Evolutionary conservation across 1,284 basidiomycete genomes (phyloP), one percentile per base, ranked within the genome.

Genomic region (Puccinia novopanici): DNA sequence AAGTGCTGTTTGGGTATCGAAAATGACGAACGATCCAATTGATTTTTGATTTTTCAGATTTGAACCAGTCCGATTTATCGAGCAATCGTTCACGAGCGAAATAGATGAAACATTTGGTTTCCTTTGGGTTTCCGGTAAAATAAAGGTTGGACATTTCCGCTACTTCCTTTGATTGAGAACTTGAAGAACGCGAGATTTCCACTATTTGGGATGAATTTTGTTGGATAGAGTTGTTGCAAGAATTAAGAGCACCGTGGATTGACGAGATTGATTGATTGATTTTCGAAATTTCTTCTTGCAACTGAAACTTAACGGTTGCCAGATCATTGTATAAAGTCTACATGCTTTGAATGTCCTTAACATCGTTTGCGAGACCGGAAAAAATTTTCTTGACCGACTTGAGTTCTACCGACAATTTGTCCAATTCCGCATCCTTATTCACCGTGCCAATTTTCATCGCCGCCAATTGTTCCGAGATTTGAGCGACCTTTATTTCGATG

Each of bases 21-120:
- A 70, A 70, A 30, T 70, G 67, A 19, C 67, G 15, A 30, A 50
- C 40, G 30, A 70, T 70, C 67, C 67, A 70, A 30, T 70, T 70
- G 30, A 70, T 70, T 50, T 70, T 70, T 15, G 67, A 2, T 22
- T 70, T 70, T 30, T 70, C 45, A 1, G 45, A 45, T 15, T 6
- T 6, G 45, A 45, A 45, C 8, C 45, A n/a, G n/a, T n/a, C n/a
- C n/a, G n/a, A n/a, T n/a, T n/a, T n/a, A n/a, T n/a, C n/a, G n/a
- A n/a, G n/a, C n/a, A n/a, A n/a, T n/a, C n/a, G n/a, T n/a, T n/a
- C n/a, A n/a, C n/a, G n/a, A n/a, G n/a, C n/a, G n/a, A n/a, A n/a
- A n/a, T n/a, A n/a, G n/a, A n/a, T n/a, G n/a, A n/a, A n/a, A n/a
- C n/a, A n/a, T n/a, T n/a, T 8, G 4, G 59, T 68, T 48, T 50